Base-by-base conservation (phyloP, 2,329 filamentous ascomycete genomes). In the Hirsutella thompsonii region DNA sequence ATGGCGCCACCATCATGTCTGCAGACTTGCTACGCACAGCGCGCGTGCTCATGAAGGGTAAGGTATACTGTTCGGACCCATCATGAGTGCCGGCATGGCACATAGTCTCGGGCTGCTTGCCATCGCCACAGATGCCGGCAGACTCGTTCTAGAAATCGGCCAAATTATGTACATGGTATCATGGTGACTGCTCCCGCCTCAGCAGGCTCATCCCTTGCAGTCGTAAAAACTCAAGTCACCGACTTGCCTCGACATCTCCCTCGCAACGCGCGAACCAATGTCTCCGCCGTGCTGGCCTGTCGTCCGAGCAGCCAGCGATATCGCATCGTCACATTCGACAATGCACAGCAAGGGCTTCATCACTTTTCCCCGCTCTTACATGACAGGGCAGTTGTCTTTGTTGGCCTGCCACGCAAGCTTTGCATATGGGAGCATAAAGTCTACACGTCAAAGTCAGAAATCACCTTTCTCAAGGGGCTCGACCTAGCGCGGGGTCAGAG, bases 21-120 rank as follows among this genome's bases (percentile, higher is more conserved):
- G 69, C 68, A 0, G 61, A 66, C 43, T 47, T 73, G 21, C 55
- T 66, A 45, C 57, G 68, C 18, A 73, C 69, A 0, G 68, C 67
- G 8, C 60, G 67, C 39, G 53, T 70, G 4, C 36, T 73, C 46
- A 72, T 72, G 68, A 67, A 66, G 44, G 69, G 69, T 0, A 50
- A 62, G 4, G 63, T 72, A 3, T 69, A 61, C 37, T 72, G 68
- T 44, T 32, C 30, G 13, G 30, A 8, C 30, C 64, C 33, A 16
- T 4, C 18, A 9, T 35, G 33, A 35, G 5, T 16, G 33, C n/a
- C 8, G 33, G 16, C 8, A 16, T 18, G 33, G 11, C 33, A 16
- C 18, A 5, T 32, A n/a, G n/a, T 32, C n/a, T 16, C 8, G n/a
- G 6, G 10, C 30, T 16, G 30, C n/a, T n/a, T 32, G 30, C n/a